Conservation (phyloP, 495 filamentous ascomycete species). For the Collariella sp. region DNA sequence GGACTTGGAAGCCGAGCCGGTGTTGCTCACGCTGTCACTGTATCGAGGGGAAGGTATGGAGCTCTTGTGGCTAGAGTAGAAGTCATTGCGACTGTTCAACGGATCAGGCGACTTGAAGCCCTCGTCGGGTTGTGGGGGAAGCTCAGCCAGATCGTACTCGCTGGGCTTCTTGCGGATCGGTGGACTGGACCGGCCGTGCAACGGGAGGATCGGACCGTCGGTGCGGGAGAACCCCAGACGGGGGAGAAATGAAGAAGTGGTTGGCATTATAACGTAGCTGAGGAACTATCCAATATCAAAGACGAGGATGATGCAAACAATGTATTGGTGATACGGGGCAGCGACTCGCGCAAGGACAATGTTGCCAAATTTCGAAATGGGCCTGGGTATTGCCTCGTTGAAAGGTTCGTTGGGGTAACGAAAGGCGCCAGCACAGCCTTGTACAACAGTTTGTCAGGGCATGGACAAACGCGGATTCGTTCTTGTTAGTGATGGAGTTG, state of each 20-base stretch:
- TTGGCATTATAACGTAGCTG: conserved; percentile 11
- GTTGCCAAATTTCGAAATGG: too few relatives aligned
- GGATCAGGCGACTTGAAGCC: conserved; percentile 19
- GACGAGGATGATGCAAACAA: background rate
- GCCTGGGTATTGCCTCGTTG: background rate
- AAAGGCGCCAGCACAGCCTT: background rate
- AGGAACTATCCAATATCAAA: background rate
- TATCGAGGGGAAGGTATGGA: conserved; percentile 7
- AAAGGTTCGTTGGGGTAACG: background rate
- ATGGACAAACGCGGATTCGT: too few relatives aligned
- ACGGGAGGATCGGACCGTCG: conserved; percentile 22
- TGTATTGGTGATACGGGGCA: background rate
- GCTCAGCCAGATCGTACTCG: conserved; percentile 37
- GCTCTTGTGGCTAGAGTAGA: conserved; percentile 3
- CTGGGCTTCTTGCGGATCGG: conserved; percentile 27
- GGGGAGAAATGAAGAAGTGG: conserved; percentile 21
- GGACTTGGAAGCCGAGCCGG: conserved; percentile 17
- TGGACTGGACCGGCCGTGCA: conserved; percentile 16
- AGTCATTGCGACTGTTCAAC: background rate
- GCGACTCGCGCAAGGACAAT: too few relatives aligned
- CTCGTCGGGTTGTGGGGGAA: conserved; percentile 36
- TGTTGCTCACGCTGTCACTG: conserved; percentile 16
- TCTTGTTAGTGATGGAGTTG: background rate
- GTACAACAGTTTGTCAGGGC: background rate
- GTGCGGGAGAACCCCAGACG: conserved; percentile 21